Conservation (phyloP, 768 basidiomycete species). For the Lactarius vividus region DNA sequence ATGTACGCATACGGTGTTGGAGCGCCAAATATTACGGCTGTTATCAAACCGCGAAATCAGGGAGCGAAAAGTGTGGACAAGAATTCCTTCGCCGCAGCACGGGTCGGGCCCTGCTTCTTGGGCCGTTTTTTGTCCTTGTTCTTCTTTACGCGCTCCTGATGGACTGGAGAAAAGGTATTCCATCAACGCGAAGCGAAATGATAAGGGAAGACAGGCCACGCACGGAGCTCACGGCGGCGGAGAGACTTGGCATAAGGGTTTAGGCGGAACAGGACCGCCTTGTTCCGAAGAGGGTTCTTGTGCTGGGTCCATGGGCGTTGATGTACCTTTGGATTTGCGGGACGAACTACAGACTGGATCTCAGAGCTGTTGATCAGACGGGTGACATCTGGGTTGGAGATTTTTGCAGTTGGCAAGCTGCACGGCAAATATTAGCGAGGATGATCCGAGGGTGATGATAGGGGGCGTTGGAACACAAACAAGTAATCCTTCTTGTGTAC, state of each 20-base stretch:
- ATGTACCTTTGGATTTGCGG: conserved; percentile 76
- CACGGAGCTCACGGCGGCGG: conserved; percentile 84
- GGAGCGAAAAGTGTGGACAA: conserved; percentile 81
- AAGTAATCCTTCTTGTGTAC: conserved; percentile 85
- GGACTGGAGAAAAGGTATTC: conserved; percentile 47
- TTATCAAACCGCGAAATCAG: conserved; percentile 40
- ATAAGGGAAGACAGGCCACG: conserved; percentile 36
- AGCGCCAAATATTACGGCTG: conserved; percentile 12
- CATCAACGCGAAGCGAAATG: conserved; percentile 7
- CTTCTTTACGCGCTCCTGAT: conserved; percentile 68
- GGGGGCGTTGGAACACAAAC: conserved; percentile 41
- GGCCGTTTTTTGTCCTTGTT: conserved; percentile 60
- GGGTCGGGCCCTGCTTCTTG: conserved; percentile 53
- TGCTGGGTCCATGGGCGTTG: conserved; percentile 98
- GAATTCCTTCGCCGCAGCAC: conserved; percentile 79
- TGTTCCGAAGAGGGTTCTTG: conserved; percentile 98
- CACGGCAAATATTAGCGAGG: conserved; percentile 5
- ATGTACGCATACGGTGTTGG: conserved; percentile 6
- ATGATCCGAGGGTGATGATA: conserved; percentile 3
- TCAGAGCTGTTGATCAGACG: conserved; percentile 97
- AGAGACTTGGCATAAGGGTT: conserved; percentile 98
- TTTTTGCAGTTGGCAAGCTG: conserved; percentile 94
- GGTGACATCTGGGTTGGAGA: conserved; percentile 94
- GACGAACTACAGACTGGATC: conserved; percentile 95
- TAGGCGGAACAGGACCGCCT: conserved; percentile 90